Base-by-base conservation (phyloP, 78 protist species). In the Ministeria vibrans region DNA sequence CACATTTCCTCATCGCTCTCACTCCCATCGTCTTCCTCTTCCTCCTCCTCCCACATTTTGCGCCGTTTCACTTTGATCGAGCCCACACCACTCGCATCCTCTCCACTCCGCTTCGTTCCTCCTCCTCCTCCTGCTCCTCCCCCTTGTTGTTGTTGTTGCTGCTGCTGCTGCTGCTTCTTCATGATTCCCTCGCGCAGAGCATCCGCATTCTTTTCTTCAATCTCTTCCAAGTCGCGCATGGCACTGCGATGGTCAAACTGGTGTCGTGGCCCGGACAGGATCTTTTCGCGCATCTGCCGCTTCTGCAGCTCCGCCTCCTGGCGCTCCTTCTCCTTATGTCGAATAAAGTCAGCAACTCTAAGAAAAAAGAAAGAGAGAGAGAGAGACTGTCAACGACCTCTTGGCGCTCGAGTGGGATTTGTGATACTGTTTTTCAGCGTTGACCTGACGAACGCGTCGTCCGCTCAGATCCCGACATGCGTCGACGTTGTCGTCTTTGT, bases 401-500 rank as follows among this genome's bases (percentile, higher is more conserved):
- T 13, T 13, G 55, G 28, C 13, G 55, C 28, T 13, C 55, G 55
- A 46, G 6, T 59, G 11, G 6, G 36, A 59, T 15, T 5, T 27
- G 5, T 9, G 5, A 15, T 3, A 27, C n/a, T 15, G 6, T n/a
- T 27, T 20, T 27, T 59, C 36, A 11, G 6, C 18, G n/a, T 15
- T 5, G 36, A 15, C 6, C 32, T 59, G 66, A 59, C 15, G n/a
- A 20, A 59, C 6, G 18, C 66, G 66, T 4, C 66, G 66, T 9
- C 66, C 66, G 32, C 32, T 20, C 66, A 59, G 66, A 59, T 59
- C 66, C 66, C 66, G 66, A 59, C 66, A 59, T n/a, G 66, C 66
- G n/a, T 59, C 66, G n/a, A 20, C 5, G 66, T 59, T 59, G 66
- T 13, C n/a, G 11, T 5, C n/a, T n/a, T 59, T 59, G 11, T 5